Evolutionary conservation across 2,329 filamentous ascomycete species (phyloP).

Genomic region (Ophiostoma novo-ulmi): DNA sequence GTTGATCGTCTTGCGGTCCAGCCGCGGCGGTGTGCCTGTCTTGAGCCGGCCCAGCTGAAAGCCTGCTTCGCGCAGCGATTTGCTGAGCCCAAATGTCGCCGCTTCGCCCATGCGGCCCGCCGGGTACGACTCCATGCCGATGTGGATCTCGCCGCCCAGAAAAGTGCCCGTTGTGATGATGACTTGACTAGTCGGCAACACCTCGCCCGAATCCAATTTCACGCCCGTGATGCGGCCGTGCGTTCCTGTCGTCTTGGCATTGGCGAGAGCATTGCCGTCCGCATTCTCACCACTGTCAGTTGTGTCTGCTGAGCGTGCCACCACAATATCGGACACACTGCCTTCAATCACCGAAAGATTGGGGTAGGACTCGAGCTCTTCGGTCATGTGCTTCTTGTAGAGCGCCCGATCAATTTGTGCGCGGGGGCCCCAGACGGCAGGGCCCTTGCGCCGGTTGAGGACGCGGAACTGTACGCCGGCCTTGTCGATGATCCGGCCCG

Average conservation of each 20-base stretch:
- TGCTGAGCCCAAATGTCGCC: slow-evolving; percentile 86
- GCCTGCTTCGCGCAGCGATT: slow-evolving; percentile 79
- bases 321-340: slow-evolving; percentile 87
- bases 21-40: slow-evolving; percentile 87
- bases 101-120: slow-evolving; percentile 91
- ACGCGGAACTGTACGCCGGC: slow-evolving; percentile 91
- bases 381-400: slow-evolving; percentile 86
- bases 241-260: background rate
- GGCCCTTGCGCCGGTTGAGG: slow-evolving; percentile 82
- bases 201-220: slow-evolving; percentile 77
- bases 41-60: slow-evolving; percentile 87
- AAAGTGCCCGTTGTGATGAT: slow-evolving; percentile 97
- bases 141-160: slow-evolving; percentile 91
- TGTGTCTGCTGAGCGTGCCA: slow-evolving; percentile 46
- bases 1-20: slow-evolving; percentile 78
- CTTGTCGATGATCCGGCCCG: slow-evolving; percentile 85
- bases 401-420: slow-evolving; percentile 90
- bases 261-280: slow-evolving; percentile 32
- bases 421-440: slow-evolving; percentile 92
- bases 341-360: slow-evolving; percentile 77
- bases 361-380: slow-evolving; percentile 72
- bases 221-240: slow-evolving; percentile 74
- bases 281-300: background rate
- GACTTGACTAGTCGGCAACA: slow-evolving; percentile 73
- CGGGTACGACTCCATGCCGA: slow-evolving; percentile 77